phyloP scores from a whole-genome alignment of 805 yeast species.

The Scheffersomyces amazonensis region DNA sequence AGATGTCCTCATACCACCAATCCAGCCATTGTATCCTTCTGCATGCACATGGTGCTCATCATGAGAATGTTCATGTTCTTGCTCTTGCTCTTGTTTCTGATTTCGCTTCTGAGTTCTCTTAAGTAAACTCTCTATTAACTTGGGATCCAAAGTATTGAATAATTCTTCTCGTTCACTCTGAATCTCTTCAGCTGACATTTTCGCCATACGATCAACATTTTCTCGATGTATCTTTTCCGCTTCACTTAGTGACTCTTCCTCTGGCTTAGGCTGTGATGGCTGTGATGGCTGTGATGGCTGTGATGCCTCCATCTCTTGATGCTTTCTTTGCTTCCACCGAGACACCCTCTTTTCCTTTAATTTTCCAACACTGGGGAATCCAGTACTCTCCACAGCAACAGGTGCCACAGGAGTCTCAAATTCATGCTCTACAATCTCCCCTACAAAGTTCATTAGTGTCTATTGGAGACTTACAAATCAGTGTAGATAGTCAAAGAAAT shows the following conservation, averaged over 20 bases:
- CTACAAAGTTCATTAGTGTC: slow-evolving; percentile 74
- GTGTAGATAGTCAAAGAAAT: too few species aligned
- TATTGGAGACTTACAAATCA: too few species aligned
- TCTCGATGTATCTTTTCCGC: slow-evolving; percentile 76
- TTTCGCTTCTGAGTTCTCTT: slow-evolving; percentile 40
- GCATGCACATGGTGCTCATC: slow-evolving; percentile 31
- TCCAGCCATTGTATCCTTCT: slow-evolving; percentile 42
- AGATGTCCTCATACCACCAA: slow-evolving; percentile 38
- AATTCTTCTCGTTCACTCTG: slow-evolving; percentile 64
- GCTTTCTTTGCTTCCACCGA: slow-evolving; percentile 45
- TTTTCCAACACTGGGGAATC: slow-evolving; percentile 33
- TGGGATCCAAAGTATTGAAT: slow-evolving; percentile 65
- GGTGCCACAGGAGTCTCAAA: slow-evolving; percentile 34
- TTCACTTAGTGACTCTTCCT: slow-evolving; percentile 40
- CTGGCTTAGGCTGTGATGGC: background rate
- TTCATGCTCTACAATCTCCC: slow-evolving; percentile 71
- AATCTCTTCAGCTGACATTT: slow-evolving; percentile 67
- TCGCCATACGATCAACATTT: slow-evolving; percentile 58
- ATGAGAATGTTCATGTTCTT: slow-evolving; percentile 14
- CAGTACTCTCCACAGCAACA: slow-evolving; percentile 18
- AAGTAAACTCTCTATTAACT: slow-evolving; percentile 56
- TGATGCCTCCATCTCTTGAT: slow-evolving; percentile 3
- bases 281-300: too few species aligned
- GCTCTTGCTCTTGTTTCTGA: slow-evolving; percentile 14
- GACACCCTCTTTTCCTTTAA: slow-evolving; percentile 36